These are phyloP conservation scores for Citrus maxima DNA, from an alignment of 345 rosid species.

Conservation along the genomic window DNA sequence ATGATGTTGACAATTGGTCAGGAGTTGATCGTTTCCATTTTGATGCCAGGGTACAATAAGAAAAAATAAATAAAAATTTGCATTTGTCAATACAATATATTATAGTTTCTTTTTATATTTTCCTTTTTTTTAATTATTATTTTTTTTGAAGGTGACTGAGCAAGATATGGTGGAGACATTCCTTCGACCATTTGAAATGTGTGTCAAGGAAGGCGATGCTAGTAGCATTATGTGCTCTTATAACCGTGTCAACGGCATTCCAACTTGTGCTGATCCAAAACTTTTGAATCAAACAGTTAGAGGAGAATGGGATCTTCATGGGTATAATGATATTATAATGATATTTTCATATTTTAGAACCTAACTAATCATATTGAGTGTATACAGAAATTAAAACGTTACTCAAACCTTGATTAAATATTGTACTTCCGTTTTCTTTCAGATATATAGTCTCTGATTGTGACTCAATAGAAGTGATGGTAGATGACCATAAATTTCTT, in stretches of 20 bases:
- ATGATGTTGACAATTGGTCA: slow-evolving; percentile 41
- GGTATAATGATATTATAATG: slow-evolving; percentile 19
- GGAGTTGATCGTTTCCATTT: slow-evolving; percentile 29
- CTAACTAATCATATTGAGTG: neutral
- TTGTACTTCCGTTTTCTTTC: neutral
- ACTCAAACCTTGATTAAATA: neutral
- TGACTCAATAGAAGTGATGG: slow-evolving; percentile 48
- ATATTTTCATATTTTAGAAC: too few relatives aligned
- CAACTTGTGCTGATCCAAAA: slow-evolving; percentile 43
- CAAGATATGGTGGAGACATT: slow-evolving; percentile 40
- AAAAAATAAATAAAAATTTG: too few relatives aligned
- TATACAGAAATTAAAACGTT: neutral
- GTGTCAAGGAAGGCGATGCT: slow-evolving; percentile 45
- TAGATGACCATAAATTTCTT: slow-evolving; percentile 39
- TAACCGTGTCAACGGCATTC: slow-evolving; percentile 40
- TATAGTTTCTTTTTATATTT: neutral
- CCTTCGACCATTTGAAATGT: slow-evolving; percentile 36
- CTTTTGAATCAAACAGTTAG: slow-evolving; percentile 34
- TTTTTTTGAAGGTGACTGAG: slow-evolving; percentile 24
- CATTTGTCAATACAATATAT: neutral
- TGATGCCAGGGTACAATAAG: slow-evolving; percentile 26
- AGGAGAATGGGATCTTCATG: slow-evolving; percentile 54
- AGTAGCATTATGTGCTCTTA: slow-evolving; percentile 54
- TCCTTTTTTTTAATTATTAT: neutral
- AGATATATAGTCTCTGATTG: slow-evolving; percentile 60